These are phyloP conservation scores for Tuber microsphaerosporum DNA, from an alignment of 495 filamentous ascomycete species.

Conservation along the genomic window DNA sequence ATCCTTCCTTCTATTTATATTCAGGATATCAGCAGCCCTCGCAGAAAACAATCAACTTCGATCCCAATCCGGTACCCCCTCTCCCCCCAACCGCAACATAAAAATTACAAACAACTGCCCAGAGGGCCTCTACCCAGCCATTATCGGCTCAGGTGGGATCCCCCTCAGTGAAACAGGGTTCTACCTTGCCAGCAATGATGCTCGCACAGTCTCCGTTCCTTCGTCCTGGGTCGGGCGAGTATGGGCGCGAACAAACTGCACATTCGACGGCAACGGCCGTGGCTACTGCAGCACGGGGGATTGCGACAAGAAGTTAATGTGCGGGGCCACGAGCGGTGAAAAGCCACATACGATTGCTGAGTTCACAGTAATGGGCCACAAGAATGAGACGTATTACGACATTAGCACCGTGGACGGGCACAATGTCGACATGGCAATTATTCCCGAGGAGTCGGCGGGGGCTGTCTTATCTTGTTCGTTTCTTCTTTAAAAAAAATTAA, in stretches of 20 bases:
- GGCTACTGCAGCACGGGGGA: conserved; percentile 66
- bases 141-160: conserved; percentile 59
- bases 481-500: too few relatives aligned
- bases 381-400: conserved; percentile 67
- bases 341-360: conserved; percentile 66
- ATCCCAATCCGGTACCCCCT: conserved; percentile 25
- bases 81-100: conserved; percentile 45
- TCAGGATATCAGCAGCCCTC: not conserved
- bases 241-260: conserved; percentile 79
- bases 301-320: conserved; percentile 60
- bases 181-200: conserved; percentile 50
- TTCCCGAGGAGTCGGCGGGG: conserved; percentile 32
- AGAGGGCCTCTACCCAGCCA: conserved; percentile 63
- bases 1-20: not conserved
- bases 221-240: conserved; percentile 69
- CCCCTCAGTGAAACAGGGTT: conserved; percentile 59
- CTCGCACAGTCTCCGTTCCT: conserved; percentile 52
- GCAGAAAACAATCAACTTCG: not conserved
- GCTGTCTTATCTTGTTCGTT: conserved; percentile 22
- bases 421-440: conserved; percentile 65
- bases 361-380: conserved; percentile 58
- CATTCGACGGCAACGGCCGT: conserved; percentile 46
- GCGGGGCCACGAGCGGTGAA: conserved; percentile 55
- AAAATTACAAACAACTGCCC: conserved; percentile 59
- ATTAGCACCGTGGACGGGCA: conserved; percentile 80